These are phyloP conservation scores for Aspergillus indologenus DNA, from an alignment of 495 filamentous ascomycete genomes.

Conservation along the genomic window DNA sequence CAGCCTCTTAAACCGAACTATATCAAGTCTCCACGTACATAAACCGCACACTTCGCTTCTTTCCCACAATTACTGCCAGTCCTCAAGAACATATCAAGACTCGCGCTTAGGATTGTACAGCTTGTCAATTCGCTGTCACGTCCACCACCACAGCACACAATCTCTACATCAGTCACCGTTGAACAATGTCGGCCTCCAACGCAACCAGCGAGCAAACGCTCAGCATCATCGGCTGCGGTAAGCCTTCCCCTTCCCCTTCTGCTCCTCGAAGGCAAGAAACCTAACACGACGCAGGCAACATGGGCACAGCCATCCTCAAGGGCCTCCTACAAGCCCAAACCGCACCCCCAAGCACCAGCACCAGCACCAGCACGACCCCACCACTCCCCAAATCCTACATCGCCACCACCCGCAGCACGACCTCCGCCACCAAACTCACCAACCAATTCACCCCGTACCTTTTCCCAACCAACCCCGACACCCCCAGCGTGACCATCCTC, in stretches of 20 bases:
- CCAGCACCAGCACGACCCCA: neutral
- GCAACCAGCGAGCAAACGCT: constrained; percentile 20
- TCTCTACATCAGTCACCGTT: too few relatives aligned
- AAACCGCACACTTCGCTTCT: too few relatives aligned
- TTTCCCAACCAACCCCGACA: constrained; percentile 12
- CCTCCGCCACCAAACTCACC: constrained; percentile 18
- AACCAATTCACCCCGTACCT: constrained; percentile 3
- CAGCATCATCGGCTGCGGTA: constrained; percentile 40
- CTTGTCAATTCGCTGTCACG: too few relatives aligned
- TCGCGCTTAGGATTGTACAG: too few relatives aligned
- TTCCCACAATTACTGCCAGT: too few relatives aligned
- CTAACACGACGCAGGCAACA: constrained; percentile 26
- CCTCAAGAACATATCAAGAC: too few relatives aligned
- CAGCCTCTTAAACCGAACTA: too few relatives aligned
- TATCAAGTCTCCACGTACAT: too few relatives aligned
- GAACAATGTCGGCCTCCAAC: neutral
- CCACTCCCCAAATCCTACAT: constrained; percentile 26
- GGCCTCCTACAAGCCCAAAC: constrained; percentile 23
- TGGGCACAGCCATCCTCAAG: constrained; percentile 37
- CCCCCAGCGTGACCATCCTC: constrained; percentile 7
- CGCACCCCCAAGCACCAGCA: constrained; percentile 2
- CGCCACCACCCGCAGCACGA: constrained; percentile 33
- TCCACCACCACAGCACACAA: too few relatives aligned
- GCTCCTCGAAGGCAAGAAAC: neutral
- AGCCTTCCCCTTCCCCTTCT: neutral